These are phyloP conservation scores for Cladosporium velox DNA, from an alignment of 2,329 filamentous ascomycete genomes.

Conservation along the genomic window DNA sequence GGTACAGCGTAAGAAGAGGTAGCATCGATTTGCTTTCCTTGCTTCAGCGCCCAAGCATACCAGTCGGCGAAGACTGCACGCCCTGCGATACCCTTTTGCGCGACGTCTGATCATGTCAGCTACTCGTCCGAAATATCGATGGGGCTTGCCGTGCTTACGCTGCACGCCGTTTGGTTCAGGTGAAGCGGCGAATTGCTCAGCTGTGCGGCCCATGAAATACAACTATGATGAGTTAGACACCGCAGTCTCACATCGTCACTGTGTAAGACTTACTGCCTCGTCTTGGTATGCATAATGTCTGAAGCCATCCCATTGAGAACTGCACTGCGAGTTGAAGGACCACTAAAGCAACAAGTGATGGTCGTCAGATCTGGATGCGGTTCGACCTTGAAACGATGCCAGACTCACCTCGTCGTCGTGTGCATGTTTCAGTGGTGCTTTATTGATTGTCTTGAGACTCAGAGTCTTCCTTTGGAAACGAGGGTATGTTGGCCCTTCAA, in stretches of 20 bases:
- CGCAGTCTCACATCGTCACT: not conserved
- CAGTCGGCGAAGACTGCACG: conserved; percentile 6
- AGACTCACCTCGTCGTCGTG: conserved; percentile 3
- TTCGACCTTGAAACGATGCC: not conserved
- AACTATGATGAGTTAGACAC: conserved; percentile 3
- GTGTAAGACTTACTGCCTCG: conserved; percentile 32
- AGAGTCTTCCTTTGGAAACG: conserved; percentile 8
- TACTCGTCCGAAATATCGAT: not conserved
- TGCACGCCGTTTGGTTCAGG: conserved; percentile 2
- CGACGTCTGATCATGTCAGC: not conserved
- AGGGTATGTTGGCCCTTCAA: conserved; percentile 3
- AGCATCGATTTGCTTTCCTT: not conserved
- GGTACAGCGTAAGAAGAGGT: not conserved
- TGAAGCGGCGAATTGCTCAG: not conserved
- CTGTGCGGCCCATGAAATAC: conserved; percentile 28
- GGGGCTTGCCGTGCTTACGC: not conserved
- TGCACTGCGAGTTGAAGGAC: conserved; percentile 33
- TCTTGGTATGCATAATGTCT: conserved; percentile 55
- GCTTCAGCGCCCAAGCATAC: conserved; percentile 1
- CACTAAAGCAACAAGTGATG: not conserved
- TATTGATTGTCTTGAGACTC: conserved; percentile 2
- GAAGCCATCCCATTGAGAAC: conserved; percentile 52
- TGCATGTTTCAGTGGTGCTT: conserved; percentile 3
- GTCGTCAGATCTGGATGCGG: not conserved
- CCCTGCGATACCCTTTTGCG: not conserved